Evolutionary conservation across 192 early-diverging fungal species (phyloP).

Genomic region (Kappamyces sp.): DNA sequence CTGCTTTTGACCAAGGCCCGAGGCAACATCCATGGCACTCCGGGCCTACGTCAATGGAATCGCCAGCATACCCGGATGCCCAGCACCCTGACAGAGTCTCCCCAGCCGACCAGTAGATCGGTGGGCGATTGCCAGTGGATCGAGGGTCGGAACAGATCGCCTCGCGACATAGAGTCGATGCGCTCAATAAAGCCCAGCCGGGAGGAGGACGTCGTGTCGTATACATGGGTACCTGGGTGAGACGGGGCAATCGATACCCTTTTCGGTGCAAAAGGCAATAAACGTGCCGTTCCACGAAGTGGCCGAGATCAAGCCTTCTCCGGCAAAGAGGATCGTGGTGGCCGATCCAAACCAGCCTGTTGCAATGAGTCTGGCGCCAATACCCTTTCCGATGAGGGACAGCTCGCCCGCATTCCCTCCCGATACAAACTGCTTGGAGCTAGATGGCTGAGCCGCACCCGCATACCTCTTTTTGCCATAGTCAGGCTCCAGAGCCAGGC

Average conservation of each 20-base stretch:
- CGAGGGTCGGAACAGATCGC: slow-evolving; percentile 80
- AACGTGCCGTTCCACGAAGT: slow-evolving; percentile 77
- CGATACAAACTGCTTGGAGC: slow-evolving; percentile 72
- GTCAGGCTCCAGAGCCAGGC: slow-evolving; percentile 83
- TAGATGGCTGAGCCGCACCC: neutral
- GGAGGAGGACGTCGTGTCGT: slow-evolving; percentile 62
- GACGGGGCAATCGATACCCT: slow-evolving; percentile 24
- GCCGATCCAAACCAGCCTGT: slow-evolving; percentile 81
- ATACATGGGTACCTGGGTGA: slow-evolving; percentile 66
- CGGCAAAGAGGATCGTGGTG: slow-evolving; percentile 75
- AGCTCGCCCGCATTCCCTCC: slow-evolving; percentile 90
- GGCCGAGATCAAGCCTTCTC: slow-evolving; percentile 83
- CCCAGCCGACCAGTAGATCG: slow-evolving; percentile 90
- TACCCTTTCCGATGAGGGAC: slow-evolving; percentile 77
- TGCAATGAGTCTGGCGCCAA: neutral
- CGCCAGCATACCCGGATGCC: slow-evolving; percentile 50
- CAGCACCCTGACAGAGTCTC: slow-evolving; percentile 82
- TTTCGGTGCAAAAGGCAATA: slow-evolving; percentile 95
- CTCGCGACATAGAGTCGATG: slow-evolving; percentile 66
- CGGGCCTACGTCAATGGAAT: slow-evolving; percentile 26
- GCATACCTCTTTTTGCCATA: slow-evolving; percentile 56
- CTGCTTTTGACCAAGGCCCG: slow-evolving; percentile 47
- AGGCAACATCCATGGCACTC: slow-evolving; percentile 35
- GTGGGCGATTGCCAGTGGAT: slow-evolving; percentile 77
- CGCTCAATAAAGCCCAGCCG: slow-evolving; percentile 82